Percentiles rank a stretch among this genome's conserved stretches.
Evolutionary conservation across 176 grass and related monocot genomes (phyloP).

Genomic region (Eleusine coracana): DNA sequence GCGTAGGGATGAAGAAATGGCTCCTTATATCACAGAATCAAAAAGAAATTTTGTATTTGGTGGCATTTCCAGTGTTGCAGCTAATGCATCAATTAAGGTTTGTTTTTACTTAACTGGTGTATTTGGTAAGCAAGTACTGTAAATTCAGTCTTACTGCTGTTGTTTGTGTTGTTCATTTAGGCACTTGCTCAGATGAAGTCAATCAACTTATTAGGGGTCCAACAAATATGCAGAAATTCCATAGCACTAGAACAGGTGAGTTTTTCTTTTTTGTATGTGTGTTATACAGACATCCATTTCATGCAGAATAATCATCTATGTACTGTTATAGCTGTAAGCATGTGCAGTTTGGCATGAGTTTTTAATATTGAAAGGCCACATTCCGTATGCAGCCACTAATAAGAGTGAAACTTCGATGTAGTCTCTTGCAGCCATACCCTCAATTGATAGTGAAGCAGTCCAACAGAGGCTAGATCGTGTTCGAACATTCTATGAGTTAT

Average conservation of each 20-base stretch:
- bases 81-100: conserved; percentile 94
- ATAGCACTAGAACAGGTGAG: conserved; percentile 92
- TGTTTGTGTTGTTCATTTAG: conserved; percentile 43
- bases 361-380: conserved; percentile 3
- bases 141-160: conserved; percentile 44
- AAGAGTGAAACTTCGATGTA: conserved; percentile 45
- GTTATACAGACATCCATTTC: not conserved
- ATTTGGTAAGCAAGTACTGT: not conserved
- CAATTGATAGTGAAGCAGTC: conserved; percentile 82
- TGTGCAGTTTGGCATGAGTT: not conserved
- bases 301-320: conserved; percentile 9
- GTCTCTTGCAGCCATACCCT: conserved; percentile 90
- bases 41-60: conserved; percentile 97
- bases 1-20: conserved; percentile 94
- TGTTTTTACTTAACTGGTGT: conserved; percentile 17
- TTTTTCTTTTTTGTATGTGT: conserved; percentile 1
- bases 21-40: conserved; percentile 74
- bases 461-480: conserved; percentile 89
- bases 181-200: conserved; percentile 92
- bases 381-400: conserved; percentile 6
- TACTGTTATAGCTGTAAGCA: conserved; percentile 11
- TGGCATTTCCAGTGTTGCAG: conserved; percentile 93
- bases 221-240: conserved; percentile 98
- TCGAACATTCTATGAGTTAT: conserved; percentile 80
- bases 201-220: conserved; percentile 93